Percentiles rank a stretch among this genome's conserved stretches.
Conservation (phyloP, 352 stramenopile species). For the Globisporangium polare region DNA sequence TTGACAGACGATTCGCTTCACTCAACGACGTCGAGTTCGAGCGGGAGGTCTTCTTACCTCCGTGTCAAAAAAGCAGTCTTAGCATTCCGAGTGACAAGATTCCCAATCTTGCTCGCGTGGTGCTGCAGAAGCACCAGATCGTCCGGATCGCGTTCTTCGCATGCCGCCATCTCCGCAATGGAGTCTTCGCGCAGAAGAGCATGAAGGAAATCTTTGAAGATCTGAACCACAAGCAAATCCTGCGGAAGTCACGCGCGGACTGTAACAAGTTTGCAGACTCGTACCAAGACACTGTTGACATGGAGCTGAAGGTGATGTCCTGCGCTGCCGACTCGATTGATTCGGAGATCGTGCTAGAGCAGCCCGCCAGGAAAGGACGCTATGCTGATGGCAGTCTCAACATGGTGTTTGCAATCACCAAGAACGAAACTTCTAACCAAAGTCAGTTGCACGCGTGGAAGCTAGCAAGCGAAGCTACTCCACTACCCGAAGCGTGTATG, state of each 20-base stretch:
- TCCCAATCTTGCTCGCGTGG: neutral
- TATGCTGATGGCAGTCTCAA: neutral
- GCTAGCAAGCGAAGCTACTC: neutral
- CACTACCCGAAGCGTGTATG: neutral
- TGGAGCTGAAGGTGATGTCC: slow-evolving; percentile 4
- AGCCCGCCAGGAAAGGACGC: neutral
- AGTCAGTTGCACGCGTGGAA: slow-evolving; percentile 5
- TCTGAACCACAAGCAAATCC: slow-evolving; percentile 9
- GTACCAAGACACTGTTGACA: slow-evolving; percentile 14
- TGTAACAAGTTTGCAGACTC: slow-evolving; percentile 11
- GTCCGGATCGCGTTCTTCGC: slow-evolving; percentile 7
- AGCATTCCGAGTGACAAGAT: neutral
- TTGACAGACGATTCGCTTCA: neutral
- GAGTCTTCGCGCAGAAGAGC: slow-evolving; percentile 22
- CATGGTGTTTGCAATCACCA: neutral
- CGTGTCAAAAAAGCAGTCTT: neutral
- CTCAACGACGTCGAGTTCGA: slow-evolving; percentile 7
- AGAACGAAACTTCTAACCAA: neutral
- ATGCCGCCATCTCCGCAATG: slow-evolving; percentile 5
- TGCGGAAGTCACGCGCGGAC: slow-evolving; percentile 15
- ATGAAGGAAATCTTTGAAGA: slow-evolving; percentile 22
- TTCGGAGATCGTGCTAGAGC: neutral
- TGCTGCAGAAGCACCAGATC: slow-evolving; percentile 9
- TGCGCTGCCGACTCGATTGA: neutral
- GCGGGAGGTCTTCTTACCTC: neutral